Base-by-base conservation (phyloP, 2,329 filamentous ascomycete species). In the Stromatinia cepivora region DNA sequence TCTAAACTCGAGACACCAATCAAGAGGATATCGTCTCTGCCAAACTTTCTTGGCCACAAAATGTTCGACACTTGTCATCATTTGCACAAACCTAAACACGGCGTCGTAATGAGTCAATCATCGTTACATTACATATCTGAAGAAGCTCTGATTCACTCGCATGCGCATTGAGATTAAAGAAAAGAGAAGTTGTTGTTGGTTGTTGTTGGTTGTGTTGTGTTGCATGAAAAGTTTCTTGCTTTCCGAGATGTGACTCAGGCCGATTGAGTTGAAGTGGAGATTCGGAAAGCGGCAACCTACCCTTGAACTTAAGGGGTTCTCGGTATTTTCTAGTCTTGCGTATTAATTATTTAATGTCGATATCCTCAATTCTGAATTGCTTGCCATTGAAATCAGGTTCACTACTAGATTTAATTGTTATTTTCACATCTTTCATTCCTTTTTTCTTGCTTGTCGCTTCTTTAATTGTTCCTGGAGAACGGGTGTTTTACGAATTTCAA, bases 171-270 rank as follows among this genome's bases (percentile, higher is more conserved):
- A 36, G 20, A 42, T 39, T n/a, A 39, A 39, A 20, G 31, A 22
- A 36, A 39, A 39, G 34, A 57, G 20, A 25, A 42, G 13, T 42
- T 42, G 39, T 10, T n/a, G n/a, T n/a, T n/a, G n/a, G 25, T 28
- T 36, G 1, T 4, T 4, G 34, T 56, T 36, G 20, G 11, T 4
- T 56, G 15, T 62, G 58, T 48, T 48, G 46, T 39, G 31, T 25
- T 63, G 48, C 46, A 39, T 52, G 22, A 36, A 20, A 34, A 15
- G 20, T 50, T 36, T 22, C 31, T 36, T 64, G 34, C 1, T 4
- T 28, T 11, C 17, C n/a, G 34, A 64, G 34, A 64, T 64, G 34
- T 64, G 61, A 64, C 46, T 64, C 61, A 64, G 22, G 46, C 61
- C 61, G 48, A 15, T 7, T 9, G 48, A 48, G 34, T 56, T 11